Base-by-base conservation (phyloP, 305 asterid genomes). In the Vinca major region DNA sequence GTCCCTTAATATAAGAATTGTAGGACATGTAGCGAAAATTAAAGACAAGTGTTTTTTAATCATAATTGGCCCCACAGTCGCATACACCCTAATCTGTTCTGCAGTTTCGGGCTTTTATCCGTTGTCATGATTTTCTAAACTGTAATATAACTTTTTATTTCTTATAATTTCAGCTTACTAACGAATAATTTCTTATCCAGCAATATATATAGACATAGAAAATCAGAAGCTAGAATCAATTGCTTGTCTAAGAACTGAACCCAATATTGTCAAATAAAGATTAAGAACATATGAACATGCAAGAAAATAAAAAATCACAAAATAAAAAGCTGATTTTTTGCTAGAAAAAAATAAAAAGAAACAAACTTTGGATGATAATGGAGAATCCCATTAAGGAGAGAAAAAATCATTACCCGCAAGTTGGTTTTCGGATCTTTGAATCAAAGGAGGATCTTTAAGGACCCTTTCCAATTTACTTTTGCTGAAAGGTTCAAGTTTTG, bases 401-500 rank as follows among this genome's bases (percentile, higher is more conserved):
- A 41, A 50, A 51, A 71, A 21, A n/a, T n/a, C 21, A 81, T 62
- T 74, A 77, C 98, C 98, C 16, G 96, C 90, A 41, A 92, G 86
- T 69, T 92, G 83, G 66, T 77, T 80, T 71, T 86, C 88, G 3
- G 94, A 79, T 76, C 85, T 92, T 74, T 90, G 83, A 71, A 90
- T 90, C 88, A 92, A 71, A 65, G 98, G 94, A 1, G 95, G 98
- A 2, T 90, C 97, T 73, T 69, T 86, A 26, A 86, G 53, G 26
- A 69, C 80, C 67, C 96, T 81, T 73, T 92, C 96, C 36, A 87
- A 16, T 80, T 79, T 90, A 82, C 71, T 92, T 77, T 94, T 79
- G 80, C 89, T 90, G 48, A 92, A 92, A 47, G 98, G 94, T 83
- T 87, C 95, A 40, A 90, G 82, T 88, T 88, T 92, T 3, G 98